Evolutionary conservation across 2,329 filamentous ascomycete genomes (phyloP), one percentile per base, ranked within the genome.

Genomic region (Botrytis elliptica): DNA sequence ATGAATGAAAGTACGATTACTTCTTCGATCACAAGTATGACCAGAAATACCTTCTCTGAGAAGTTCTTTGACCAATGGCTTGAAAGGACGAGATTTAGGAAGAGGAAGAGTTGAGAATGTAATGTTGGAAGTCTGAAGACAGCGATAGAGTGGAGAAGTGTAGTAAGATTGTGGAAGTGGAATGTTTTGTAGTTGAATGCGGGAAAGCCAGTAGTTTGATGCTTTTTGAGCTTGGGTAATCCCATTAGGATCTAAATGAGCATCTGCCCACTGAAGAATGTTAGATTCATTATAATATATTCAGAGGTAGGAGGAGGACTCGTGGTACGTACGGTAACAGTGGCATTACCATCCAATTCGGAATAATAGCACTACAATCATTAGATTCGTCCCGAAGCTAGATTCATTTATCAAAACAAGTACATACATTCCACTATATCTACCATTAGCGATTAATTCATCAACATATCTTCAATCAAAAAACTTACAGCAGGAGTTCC

Each of bases 11-110:
- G 85, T 84, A 78, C 85, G 87, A 77, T 82, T 86, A 36, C 86
- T 87, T 16, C 91, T 85, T 44, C 87, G 85, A 81, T 93, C 89
- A 79, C 91, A 93, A 0, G 90, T 92, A 79, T 92, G 91, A 60
- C 89, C 87, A 71, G 87, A 89, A 72, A 93, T 88, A 3, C 88
- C 87, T 81, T 93, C 91, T 44, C 91, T 85, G 76, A 93, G 84
- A 52, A 86, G 80, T 77, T 93, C 91, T 81, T 92, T 92, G 75
- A 93, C 82, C 1, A 84, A 83, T 0, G 90, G 91, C 3, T 81
- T 80, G 77, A 92, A 92, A 0, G 85, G 86, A 18, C 80, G 80
- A 4, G 84, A 80, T 12, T 80, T 79, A 0, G 89, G 88, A 2
- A 92, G 79, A 2, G 83, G 77, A 3, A 93, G 83, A 18, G 82